Conservation (phyloP, 331 rosid genomes). For the Phaseolus coccineus region DNA sequence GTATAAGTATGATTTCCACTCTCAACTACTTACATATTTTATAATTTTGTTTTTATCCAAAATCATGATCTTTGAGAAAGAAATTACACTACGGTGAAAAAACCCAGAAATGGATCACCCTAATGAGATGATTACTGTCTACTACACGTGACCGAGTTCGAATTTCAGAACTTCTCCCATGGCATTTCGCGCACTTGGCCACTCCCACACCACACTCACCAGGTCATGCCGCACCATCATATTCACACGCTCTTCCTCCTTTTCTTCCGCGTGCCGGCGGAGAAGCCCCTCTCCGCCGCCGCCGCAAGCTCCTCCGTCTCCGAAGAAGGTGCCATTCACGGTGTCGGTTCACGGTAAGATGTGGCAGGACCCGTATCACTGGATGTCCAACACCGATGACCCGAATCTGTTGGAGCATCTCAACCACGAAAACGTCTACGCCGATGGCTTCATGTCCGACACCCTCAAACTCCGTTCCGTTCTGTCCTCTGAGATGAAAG, state of each 20-base stretch:
- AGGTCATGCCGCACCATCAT: neutral
- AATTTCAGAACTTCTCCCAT: conserved; percentile 37
- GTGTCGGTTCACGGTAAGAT: conserved; percentile 68
- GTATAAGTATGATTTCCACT: too few species aligned
- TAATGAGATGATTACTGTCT: neutral
- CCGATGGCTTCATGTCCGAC: conserved; percentile 85
- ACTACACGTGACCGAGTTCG: neutral
- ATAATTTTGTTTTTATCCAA: too few species aligned
- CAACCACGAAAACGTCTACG: conserved; percentile 68
- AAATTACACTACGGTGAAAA: too few species aligned
- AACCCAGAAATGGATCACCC: neutral
- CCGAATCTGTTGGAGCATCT: conserved; percentile 67
- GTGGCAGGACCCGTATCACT: conserved; percentile 81
- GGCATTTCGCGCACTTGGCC: conserved; percentile 53
- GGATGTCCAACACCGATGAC: conserved; percentile 86
- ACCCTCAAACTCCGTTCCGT: conserved; percentile 56
- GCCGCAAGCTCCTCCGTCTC: conserved; percentile 57
- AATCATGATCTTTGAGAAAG: too few species aligned
- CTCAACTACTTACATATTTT: too few species aligned
- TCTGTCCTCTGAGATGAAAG: conserved; percentile 77
- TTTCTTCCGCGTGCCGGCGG: conserved; percentile 65
- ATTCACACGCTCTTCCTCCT: conserved; percentile 1
- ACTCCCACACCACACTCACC: conserved; percentile 36
- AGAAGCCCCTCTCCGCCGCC: conserved; percentile 47
- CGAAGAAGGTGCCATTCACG: conserved; percentile 70